Conservation (phyloP, 257 asterid species). For the Eustoma russellianum region DNA sequence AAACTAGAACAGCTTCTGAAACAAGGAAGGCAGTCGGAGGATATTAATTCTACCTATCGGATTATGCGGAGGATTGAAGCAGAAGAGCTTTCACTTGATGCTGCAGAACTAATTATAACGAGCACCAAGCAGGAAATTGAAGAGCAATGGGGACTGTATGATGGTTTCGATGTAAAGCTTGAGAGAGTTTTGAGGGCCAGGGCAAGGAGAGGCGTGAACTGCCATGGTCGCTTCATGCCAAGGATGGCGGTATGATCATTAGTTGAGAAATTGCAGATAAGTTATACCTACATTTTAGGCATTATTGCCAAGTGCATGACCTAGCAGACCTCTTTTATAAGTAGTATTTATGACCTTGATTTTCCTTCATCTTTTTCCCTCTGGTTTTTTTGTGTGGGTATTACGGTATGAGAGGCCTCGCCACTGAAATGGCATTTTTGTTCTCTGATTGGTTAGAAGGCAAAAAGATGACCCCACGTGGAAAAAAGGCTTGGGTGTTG, state of each 20-base stretch:
- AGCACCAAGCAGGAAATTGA: conserved; percentile 88
- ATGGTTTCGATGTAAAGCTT: conserved; percentile 72
- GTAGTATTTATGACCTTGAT: too few relatives aligned
- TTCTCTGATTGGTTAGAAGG: too few relatives aligned
- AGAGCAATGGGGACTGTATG: conserved; percentile 84
- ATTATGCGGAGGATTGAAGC: conserved; percentile 87
- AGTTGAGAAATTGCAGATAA: neutral
- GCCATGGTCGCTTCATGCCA: conserved; percentile 84
- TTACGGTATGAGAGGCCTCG: too few relatives aligned
- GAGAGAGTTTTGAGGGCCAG: conserved; percentile 81
- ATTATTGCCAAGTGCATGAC: too few relatives aligned
- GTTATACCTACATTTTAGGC: neutral
- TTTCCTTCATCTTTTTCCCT: too few relatives aligned
- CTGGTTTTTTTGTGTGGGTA: too few relatives aligned
- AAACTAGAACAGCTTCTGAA: conserved; percentile 77
- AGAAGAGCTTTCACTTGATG: conserved; percentile 72
- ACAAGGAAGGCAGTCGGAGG: conserved; percentile 79
- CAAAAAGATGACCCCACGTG: too few relatives aligned
- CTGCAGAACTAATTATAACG: conserved; percentile 73
- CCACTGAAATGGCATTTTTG: too few relatives aligned
- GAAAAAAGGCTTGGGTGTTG: too few relatives aligned
- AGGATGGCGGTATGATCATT: conserved; percentile 63
- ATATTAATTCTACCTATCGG: conserved; percentile 67
- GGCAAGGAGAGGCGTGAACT: conserved; percentile 61
- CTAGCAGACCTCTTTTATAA: too few relatives aligned